phyloP scores from a whole-genome alignment of 495 filamentous ascomycete genomes.

The Annulohypoxylon nitens region DNA sequence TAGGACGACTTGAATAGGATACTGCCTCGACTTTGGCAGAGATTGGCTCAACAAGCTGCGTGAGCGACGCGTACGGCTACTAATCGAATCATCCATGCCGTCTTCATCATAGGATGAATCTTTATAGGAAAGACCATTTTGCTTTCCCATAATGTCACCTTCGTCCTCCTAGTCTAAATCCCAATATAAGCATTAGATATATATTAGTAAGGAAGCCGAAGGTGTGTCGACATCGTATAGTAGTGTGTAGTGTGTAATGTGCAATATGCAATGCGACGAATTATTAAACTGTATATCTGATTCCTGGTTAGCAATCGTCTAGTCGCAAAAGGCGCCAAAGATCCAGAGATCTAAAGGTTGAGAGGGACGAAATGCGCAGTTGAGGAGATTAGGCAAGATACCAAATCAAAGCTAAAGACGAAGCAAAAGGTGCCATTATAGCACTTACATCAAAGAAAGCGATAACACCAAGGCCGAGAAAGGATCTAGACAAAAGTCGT shows the following conservation, averaged over 20 bases:
- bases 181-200: not conserved
- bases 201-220: not conserved
- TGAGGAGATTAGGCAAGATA: not conserved
- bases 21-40: conserved; percentile 2
- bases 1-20: conserved; percentile 41
- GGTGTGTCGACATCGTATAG: conserved; percentile 2
- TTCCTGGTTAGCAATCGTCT: not conserved
- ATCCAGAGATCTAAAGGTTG: too few species aligned
- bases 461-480: not conserved
- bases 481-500: not conserved
- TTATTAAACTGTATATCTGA: not conserved
- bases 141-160: conserved; percentile 13
- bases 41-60: not conserved
- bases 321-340: not conserved
- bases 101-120: conserved; percentile 6
- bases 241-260: not conserved
- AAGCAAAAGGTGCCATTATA: conserved; percentile 2
- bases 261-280: not conserved
- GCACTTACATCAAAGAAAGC: not conserved
- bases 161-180: not conserved
- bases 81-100: not conserved
- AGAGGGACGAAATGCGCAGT: not conserved
- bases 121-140: not conserved
- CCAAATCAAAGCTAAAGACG: not conserved
- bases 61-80: not conserved